Base-by-base conservation (phyloP, 2,329 filamentous ascomycete species). In the Aureobasidium sp. region DNA sequence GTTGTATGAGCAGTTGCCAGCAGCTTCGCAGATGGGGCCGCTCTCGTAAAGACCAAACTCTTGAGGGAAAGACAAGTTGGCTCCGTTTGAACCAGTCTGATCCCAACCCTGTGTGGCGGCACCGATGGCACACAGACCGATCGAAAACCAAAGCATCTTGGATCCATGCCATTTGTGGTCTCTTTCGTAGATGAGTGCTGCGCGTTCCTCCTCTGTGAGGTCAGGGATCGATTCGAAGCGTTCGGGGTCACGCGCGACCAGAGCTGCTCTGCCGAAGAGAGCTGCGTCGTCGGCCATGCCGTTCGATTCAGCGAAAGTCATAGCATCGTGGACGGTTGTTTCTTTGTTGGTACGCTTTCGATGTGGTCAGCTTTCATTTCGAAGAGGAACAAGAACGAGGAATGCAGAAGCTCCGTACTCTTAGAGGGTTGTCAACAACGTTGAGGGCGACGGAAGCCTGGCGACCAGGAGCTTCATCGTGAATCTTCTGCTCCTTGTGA, bases 181-280 rank as follows among this genome's bases (percentile, higher is more conserved):
- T 35, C 80, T 76, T 70, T 90, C 87, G 61, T 84, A 76, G 42
- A 76, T 76, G 19, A 93, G 77, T 13, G 77, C 78, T 21, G 78
- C 74, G 61, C 84, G 81, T 68, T 88, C 86, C 0, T 77, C 75
- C 17, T 85, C 78, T 59, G 78, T 74, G 1, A 92, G 78, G 11
- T 82, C 80, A 54, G 81, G 74, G 57, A 90, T 78, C 35, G 79
- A 75, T 61, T 89, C 85, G 69, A 81, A 88, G 31, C 78, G 77
- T 9, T 75, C 74, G 0, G 87, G 87, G 65, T 86, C 83, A 70
- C 89, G 87, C 2, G 89, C 89, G 19, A 91, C 81, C 11, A 93
- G 77, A 3, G 88, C 89, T 35, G 71, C 70, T 31, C 65, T 65
- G 27, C 65, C 70, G 61, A 76, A 74, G 5, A 75, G 64, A 1